Evolutionary conservation across 768 basidiomycete genomes (phyloP).

Genomic region (Gymnopilus junonius): DNA sequence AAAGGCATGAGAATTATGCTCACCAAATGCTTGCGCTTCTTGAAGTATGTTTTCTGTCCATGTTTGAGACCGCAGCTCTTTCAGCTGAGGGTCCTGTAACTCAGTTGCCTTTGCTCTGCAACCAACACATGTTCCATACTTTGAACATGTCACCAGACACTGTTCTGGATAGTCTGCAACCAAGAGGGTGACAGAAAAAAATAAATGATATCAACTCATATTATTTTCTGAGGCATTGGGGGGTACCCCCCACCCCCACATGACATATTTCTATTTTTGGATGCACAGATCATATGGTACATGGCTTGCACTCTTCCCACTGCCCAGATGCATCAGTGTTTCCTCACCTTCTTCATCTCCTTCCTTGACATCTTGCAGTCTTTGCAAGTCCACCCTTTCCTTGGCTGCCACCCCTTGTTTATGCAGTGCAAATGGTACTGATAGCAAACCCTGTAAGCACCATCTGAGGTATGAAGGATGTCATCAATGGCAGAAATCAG

Average conservation of each 20-base stretch:
- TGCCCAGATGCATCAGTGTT: neutral
- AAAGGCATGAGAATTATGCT: neutral
- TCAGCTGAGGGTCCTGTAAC: neutral
- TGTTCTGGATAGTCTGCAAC: neutral
- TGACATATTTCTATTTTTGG: neutral
- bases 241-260: neutral
- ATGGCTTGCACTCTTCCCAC: neutral
- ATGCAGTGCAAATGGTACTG: neutral
- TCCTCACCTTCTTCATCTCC: neutral
- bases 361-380: neutral
- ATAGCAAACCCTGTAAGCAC: neutral
- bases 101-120: neutral
- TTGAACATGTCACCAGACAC: neutral
- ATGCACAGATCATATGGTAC: neutral
- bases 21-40: neutral
- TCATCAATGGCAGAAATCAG: neutral
- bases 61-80: neutral
- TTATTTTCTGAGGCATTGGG: neutral
- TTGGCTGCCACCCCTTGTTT: neutral
- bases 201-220: neutral
- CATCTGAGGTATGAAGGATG: neutral
- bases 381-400: neutral
- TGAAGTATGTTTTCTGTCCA: neutral
- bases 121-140: neutral
- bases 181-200: neutral